Evolutionary conservation across 805 yeast genomes (phyloP).

Genomic region (Debaryomyces castellii): DNA sequence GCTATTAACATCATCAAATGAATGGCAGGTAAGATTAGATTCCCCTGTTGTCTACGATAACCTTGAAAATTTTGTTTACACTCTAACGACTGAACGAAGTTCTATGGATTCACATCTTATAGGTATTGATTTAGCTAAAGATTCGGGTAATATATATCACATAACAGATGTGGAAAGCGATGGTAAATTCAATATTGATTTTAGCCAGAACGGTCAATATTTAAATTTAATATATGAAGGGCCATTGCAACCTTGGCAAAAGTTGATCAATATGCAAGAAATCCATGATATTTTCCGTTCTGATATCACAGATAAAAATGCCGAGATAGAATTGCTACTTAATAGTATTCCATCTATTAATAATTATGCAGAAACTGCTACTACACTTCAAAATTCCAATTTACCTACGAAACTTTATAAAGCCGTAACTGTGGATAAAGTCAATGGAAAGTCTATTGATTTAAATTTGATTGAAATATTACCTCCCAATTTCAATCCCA

Average conservation of each 20-base stretch:
- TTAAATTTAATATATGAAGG: slow-evolving; percentile 68
- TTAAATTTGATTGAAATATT: slow-evolving; percentile 60
- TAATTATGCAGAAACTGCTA: slow-evolving; percentile 13
- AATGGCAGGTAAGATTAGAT: slow-evolving; percentile 75
- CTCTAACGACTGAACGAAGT: slow-evolving; percentile 68
- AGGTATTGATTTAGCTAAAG: slow-evolving; percentile 52
- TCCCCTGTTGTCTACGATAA: slow-evolving; percentile 60
- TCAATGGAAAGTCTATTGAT: slow-evolving; percentile 25
- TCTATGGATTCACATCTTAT: slow-evolving; percentile 82
- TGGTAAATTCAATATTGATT: slow-evolving; percentile 67
- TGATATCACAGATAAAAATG: slow-evolving; percentile 6
- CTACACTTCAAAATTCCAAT: slow-evolving; percentile 32
- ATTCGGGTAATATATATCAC: slow-evolving; percentile 33
- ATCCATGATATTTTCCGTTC: slow-evolving; percentile 13
- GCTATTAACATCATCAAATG: slow-evolving; percentile 55
- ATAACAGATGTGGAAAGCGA: slow-evolving; percentile 52
- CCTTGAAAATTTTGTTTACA: slow-evolving; percentile 49
- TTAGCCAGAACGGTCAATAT: slow-evolving; percentile 73
- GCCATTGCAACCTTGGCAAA: slow-evolving; percentile 79
- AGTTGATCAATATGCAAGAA: slow-evolving; percentile 46
- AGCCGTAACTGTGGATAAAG: slow-evolving; percentile 29
- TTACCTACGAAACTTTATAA: slow-evolving; percentile 51
- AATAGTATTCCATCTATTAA: slow-evolving; percentile 13
- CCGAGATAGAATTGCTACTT: slow-evolving; percentile 13
- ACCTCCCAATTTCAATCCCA: slow-evolving; percentile 55